Evolutionary conservation across 208 protist genomes (phyloP), one percentile per base, ranked within the genome.

Genomic region (Trypanosomatidae sp.): DNA sequence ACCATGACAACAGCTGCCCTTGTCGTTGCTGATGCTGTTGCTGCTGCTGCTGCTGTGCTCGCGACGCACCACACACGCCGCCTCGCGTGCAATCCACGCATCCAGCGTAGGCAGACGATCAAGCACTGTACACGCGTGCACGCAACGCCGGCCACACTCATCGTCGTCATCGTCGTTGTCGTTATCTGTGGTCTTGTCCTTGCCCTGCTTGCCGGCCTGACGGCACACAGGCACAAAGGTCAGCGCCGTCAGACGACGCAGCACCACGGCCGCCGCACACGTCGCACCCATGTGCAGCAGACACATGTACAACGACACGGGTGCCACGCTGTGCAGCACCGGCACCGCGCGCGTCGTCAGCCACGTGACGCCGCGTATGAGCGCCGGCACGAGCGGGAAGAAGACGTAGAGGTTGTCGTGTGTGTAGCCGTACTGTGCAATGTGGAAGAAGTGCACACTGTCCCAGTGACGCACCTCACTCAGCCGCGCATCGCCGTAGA

Each of bases 391-490:
- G 22, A 78, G 46, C 10, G 81, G 81, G 33, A 87, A 91, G 40
- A 91, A 91, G 3, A 59, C 81, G 16, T 61, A 49, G 37, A 59
- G 47, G 23, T 67, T 79, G 38, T 91, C 81, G 47, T 82, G 68
- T 1, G 71, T 65, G 66, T 91, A 91, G 13, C 81, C 76, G 46
- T 79, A 33, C 2, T 57, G 58, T 16, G 73, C 74, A 37, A 87
- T 84, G 49, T 78, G 73, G 53, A 66, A 78, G 48, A 75, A 81
- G 61, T 90, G 76, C 16, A 83, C 73, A 30, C 49, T 63, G 47
- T 90, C 80, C 72, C 75, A 90, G 27, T 74, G 52, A 16, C 70
- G 57, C 33, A 81, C 56, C 51, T 75, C 66, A 0, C 68, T 43
- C 33, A 79, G 61, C 19, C 52, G 56, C 39, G 47, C 40, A 44